Percentiles rank a stretch among this genome's conserved stretches.
Evolutionary conservation across 1,139 yeast genomes (phyloP).

Genomic region (Casaregolazyma lundiana): DNA sequence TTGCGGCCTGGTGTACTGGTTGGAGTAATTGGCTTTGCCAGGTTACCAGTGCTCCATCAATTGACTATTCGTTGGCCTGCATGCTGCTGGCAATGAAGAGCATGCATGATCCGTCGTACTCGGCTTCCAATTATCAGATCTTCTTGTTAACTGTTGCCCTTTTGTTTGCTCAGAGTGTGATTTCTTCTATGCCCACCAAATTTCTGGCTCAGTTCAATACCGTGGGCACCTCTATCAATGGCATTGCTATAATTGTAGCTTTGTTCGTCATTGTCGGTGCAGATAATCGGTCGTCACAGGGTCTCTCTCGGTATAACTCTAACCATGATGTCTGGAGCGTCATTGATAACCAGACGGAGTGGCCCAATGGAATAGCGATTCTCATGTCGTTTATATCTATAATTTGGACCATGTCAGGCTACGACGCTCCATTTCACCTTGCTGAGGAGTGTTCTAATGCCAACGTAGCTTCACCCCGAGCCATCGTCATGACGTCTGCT

Average conservation of each 20-base stretch:
- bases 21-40: conserved; percentile 58
- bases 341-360: conserved; percentile 58
- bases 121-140: conserved; percentile 47
- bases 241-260: conserved; percentile 48
- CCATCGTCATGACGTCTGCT: conserved; percentile 60
- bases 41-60: conserved; percentile 59
- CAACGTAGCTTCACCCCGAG: conserved; percentile 58
- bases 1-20: conserved; percentile 56
- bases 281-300: conserved; percentile 35
- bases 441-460: conserved; percentile 71
- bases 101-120: conserved; percentile 34
- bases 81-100: conserved; percentile 55
- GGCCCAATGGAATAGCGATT: conserved; percentile 61
- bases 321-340: conserved; percentile 51
- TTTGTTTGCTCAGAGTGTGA: conserved; percentile 44
- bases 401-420: conserved; percentile 75
- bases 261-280: conserved; percentile 56
- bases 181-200: conserved; percentile 42
- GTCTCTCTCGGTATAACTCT: conserved; percentile 47
- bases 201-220: conserved; percentile 55
- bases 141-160: conserved; percentile 51
- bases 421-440: conserved; percentile 69
- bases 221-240: conserved; percentile 48
- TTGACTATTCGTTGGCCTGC: conserved; percentile 56
- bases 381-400: conserved; percentile 60